Conservation (phyloP, 2,329 filamentous ascomycete genomes). For the Colletotrichum agaves region DNA sequence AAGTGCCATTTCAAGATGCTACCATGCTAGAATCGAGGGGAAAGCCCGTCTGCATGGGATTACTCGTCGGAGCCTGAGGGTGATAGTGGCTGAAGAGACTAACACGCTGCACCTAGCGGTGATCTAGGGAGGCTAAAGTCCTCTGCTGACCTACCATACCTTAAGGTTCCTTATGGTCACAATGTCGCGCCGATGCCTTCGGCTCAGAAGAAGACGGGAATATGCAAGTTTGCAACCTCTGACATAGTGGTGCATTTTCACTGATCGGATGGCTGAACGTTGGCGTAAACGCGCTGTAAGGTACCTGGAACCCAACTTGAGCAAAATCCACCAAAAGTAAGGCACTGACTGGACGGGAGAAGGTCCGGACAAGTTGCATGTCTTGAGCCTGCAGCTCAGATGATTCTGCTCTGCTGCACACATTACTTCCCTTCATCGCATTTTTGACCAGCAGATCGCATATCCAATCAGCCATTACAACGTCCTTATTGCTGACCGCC, state of each 20-base stretch:
- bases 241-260: constrained; percentile 14
- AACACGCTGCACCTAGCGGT: constrained; percentile 22
- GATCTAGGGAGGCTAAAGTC: constrained; percentile 15
- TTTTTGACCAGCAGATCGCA: constrained; percentile 14
- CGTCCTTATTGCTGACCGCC: constrained; percentile 15
- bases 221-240: constrained; percentile 13
- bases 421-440: constrained; percentile 6
- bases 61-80: no score
- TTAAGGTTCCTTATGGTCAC: background rate
- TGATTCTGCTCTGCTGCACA: constrained; percentile 16
- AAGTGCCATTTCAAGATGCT: background rate
- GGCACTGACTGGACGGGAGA: background rate
- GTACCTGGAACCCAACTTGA: constrained; percentile 17
- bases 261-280: constrained; percentile 25
- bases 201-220: background rate
- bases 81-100: background rate
- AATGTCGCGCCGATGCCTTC: background rate
- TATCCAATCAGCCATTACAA: background rate
- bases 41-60: no score
- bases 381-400: constrained; percentile 9
- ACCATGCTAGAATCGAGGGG: no score
- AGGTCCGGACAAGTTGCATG: constrained; percentile 5
- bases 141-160: constrained; percentile 18
- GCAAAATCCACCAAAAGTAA: background rate
- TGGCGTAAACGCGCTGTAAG: constrained; percentile 29